phyloP scores from a whole-genome alignment of 768 basidiomycete species.

The Hebeloma cylindrosporum region DNA sequence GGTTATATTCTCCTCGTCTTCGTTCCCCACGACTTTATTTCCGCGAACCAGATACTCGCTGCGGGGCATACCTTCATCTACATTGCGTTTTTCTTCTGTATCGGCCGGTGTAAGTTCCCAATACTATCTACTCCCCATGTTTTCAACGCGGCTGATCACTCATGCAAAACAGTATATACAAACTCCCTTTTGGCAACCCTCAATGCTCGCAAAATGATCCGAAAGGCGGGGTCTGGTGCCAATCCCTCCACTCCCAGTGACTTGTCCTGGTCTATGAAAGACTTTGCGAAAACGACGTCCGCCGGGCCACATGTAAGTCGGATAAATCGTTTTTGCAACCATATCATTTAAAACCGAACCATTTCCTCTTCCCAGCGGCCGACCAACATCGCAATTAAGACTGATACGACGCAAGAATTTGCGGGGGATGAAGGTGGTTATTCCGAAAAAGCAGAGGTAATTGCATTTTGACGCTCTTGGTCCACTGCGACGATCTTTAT shows the following conservation, averaged over 20 bases:
- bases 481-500: too few species aligned
- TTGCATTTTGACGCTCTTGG: too few species aligned
- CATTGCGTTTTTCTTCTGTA: constrained; percentile 59
- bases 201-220: constrained; percentile 53
- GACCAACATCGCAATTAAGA: constrained; percentile 53
- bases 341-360: background rate
- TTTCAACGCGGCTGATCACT: too few species aligned
- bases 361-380: constrained; percentile 29
- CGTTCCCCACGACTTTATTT: background rate
- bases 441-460: too few species aligned
- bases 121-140: too few species aligned
- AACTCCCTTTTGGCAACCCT: constrained; percentile 62
- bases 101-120: constrained; percentile 59
- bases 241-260: too few species aligned
- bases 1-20: constrained; percentile 23
- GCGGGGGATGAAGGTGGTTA: too few species aligned
- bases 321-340: too few species aligned
- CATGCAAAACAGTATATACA: constrained; percentile 52
- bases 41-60: constrained; percentile 44
- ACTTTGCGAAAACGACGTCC: too few species aligned
- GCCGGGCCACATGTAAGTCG: too few species aligned
- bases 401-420: constrained; percentile 54
- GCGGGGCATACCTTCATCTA: constrained; percentile 54
- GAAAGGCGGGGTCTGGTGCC: too few species aligned
- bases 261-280: too few species aligned